Percentiles rank a stretch among this genome's conserved stretches.
Conservation (phyloP, 1,139 yeast species). For the Yamadazyma diddensiae region DNA sequence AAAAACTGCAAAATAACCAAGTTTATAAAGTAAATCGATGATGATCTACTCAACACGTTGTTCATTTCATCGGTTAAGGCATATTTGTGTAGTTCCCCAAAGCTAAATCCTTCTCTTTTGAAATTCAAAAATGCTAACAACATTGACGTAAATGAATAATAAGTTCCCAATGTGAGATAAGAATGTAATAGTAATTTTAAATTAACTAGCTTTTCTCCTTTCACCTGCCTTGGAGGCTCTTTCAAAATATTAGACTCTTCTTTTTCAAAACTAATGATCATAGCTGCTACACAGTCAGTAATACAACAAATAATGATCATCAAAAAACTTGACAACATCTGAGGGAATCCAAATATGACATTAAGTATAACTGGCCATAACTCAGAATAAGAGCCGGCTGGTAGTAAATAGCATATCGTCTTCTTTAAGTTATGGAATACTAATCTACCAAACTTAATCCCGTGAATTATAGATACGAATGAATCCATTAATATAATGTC, state of each 20-base stretch:
- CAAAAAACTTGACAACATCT: conserved; percentile 46
- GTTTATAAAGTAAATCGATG: conserved; percentile 49
- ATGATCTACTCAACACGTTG: conserved; percentile 30
- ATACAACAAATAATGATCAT: conserved; percentile 52
- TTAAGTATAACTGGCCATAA: conserved; percentile 52
- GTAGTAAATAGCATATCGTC: conserved; percentile 48
- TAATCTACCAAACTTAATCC: conserved; percentile 45
- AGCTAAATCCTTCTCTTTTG: conserved; percentile 35
- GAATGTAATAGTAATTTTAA: conserved; percentile 40
- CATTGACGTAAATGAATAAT: conserved; percentile 41
- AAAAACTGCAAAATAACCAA: conserved; percentile 51
- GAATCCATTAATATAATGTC: conserved; percentile 45
- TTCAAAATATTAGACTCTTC: conserved; percentile 43
- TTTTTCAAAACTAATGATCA: conserved; percentile 44
- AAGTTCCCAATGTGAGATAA: conserved; percentile 43
- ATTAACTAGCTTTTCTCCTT: conserved; percentile 44
- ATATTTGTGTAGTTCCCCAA: conserved; percentile 33
- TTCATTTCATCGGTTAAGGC: conserved; percentile 23
- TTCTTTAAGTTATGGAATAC: conserved; percentile 53
- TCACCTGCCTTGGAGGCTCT: conserved; percentile 43
- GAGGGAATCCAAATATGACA: conserved; percentile 50
- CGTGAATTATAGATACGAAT: conserved; percentile 47
- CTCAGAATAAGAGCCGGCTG: conserved; percentile 55
- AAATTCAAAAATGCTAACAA: conserved; percentile 41
- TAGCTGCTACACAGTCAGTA: conserved; percentile 48